phyloP scores from a whole-genome alignment of 768 basidiomycete genomes.

The Pisolithus tinctorius region DNA sequence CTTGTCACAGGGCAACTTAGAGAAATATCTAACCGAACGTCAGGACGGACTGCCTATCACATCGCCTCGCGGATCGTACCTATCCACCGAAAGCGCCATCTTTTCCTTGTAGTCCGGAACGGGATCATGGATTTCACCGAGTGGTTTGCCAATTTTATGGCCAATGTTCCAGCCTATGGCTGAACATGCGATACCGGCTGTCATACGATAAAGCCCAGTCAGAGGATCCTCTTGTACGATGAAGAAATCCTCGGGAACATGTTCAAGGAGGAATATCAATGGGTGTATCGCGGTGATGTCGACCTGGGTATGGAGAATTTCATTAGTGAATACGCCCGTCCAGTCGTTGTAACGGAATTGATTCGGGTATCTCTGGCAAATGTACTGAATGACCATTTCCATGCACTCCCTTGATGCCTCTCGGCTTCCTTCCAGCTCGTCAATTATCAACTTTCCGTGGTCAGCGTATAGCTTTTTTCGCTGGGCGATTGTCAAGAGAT shows the following conservation, averaged over 20 bases:
- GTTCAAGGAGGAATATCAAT: conserved; percentile 38
- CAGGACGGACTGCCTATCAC: neutral
- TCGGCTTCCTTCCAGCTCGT: conserved; percentile 43
- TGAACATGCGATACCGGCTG: conserved; percentile 41
- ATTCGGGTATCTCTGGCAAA: conserved; percentile 50
- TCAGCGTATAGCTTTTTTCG: conserved; percentile 32
- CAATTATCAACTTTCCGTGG: conserved; percentile 37
- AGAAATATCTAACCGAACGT: conserved; percentile 33
- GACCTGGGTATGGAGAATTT: conserved; percentile 30
- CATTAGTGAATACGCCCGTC: conserved; percentile 35
- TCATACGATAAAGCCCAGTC: conserved; percentile 38
- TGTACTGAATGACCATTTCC: conserved; percentile 50
- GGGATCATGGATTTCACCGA: conserved; percentile 40
- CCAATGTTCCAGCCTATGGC: conserved; percentile 44
- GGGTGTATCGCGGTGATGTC: conserved; percentile 29
- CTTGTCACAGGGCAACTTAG: conserved; percentile 39
- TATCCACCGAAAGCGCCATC: conserved; percentile 43
- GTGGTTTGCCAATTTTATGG: conserved; percentile 41
- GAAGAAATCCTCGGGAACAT: conserved; percentile 48
- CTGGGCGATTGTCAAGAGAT: conserved; percentile 36
- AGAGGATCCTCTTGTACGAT: conserved; percentile 35
- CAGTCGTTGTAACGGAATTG: conserved; percentile 36
- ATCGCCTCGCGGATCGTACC: conserved; percentile 22
- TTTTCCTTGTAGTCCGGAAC: conserved; percentile 47
- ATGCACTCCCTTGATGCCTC: conserved; percentile 44